These are phyloP conservation scores for Akanthomyces dipterigenus DNA, from an alignment of 2,329 filamentous ascomycete genomes.

Conservation along the genomic window DNA sequence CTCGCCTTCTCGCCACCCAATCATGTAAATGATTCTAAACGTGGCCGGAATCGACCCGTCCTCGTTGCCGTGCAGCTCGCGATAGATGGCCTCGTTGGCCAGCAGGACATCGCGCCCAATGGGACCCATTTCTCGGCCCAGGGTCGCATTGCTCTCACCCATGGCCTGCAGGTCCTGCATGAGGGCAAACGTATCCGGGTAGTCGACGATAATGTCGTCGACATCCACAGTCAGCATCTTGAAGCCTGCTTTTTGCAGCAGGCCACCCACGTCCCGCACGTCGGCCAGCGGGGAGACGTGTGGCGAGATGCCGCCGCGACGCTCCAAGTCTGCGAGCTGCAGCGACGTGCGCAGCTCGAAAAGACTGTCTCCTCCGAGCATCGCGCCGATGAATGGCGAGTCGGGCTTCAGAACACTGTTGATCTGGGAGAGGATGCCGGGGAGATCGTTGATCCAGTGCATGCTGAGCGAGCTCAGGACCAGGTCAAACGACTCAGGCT, in stretches of 20 bases:
- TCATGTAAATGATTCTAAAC: slow-evolving; percentile 96
- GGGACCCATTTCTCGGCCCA: slow-evolving; percentile 73
- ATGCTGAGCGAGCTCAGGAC: slow-evolving; percentile 83
- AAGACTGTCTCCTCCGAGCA: slow-evolving; percentile 91
- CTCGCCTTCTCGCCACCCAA: slow-evolving; percentile 86
- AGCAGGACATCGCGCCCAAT: slow-evolving; percentile 78
- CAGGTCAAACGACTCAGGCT: slow-evolving; percentile 73
- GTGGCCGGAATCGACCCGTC: slow-evolving; percentile 78
- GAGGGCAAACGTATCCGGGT: slow-evolving; percentile 79
- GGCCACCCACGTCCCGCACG: slow-evolving; percentile 80
- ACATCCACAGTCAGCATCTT: slow-evolving; percentile 95
- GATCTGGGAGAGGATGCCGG: slow-evolving; percentile 74
- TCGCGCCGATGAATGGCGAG: slow-evolving; percentile 84
- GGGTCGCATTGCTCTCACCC: slow-evolving; percentile 87
- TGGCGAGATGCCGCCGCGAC: slow-evolving; percentile 83
- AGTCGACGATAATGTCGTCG: slow-evolving; percentile 95
- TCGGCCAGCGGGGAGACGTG: slow-evolving; percentile 89
- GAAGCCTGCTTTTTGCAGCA: slow-evolving; percentile 83
- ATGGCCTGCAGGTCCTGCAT: slow-evolving; percentile 95
- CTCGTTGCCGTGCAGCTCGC: slow-evolving; percentile 75
- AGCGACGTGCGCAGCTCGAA: slow-evolving; percentile 90
- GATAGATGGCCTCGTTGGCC: slow-evolving; percentile 84
- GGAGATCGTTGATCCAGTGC: slow-evolving; percentile 97
- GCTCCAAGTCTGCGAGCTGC: slow-evolving; percentile 85
- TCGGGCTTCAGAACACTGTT: slow-evolving; percentile 86